These are phyloP conservation scores for Colletotrichum sp. DNA, from an alignment of 2,329 filamentous ascomycete genomes.

Conservation along the genomic window DNA sequence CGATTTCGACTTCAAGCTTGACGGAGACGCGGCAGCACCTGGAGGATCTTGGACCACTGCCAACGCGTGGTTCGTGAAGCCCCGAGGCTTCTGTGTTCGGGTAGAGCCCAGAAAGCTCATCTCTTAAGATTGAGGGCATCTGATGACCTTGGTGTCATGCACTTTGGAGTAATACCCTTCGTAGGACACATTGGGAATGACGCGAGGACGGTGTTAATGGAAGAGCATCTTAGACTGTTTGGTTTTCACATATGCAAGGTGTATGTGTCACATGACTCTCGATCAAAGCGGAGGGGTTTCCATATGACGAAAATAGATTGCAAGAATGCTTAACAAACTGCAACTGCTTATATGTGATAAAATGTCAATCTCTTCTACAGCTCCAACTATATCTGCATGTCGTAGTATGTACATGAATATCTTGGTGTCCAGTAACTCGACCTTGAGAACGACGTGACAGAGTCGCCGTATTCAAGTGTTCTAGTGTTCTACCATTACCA, in stretches of 20 bases:
- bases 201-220: not conserved
- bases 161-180: not conserved
- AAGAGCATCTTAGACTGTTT: not conserved
- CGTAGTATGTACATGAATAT: not conserved
- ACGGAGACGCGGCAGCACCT: not conserved
- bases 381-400: not conserved
- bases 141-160: not conserved
- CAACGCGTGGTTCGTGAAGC: constrained; percentile 50
- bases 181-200: not conserved
- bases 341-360: accelerated
- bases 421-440: not conserved
- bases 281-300: no score
- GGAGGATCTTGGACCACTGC: constrained; percentile 33
- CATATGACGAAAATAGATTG: not conserved
- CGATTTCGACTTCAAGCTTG: constrained; percentile 37
- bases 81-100: constrained; percentile 40
- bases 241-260: not conserved
- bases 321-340: not conserved
- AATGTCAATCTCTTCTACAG: not conserved
- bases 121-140: not conserved
- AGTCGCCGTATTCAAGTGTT: not conserved
- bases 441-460: not conserved
- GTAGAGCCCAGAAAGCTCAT: not conserved
- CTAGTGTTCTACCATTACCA: not conserved
- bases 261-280: not conserved